Evolutionary conservation across 1,139 yeast species (phyloP).

Genomic region (Kodamaea alishanica): DNA sequence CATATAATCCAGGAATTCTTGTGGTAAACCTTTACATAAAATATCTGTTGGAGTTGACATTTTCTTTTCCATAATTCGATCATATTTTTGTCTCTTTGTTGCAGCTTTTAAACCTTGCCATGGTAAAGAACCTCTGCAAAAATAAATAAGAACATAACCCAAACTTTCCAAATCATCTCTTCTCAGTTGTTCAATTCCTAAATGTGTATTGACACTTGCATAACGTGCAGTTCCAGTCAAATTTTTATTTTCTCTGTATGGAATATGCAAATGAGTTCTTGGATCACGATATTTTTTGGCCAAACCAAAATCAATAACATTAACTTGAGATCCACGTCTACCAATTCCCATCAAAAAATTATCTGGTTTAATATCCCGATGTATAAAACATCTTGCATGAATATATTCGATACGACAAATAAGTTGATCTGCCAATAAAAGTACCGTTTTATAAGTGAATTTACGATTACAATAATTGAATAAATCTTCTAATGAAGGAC

Average conservation of each 20-base stretch:
- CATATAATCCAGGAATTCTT: conserved; percentile 84
- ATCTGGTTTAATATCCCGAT: conserved; percentile 91
- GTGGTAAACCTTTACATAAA: conserved; percentile 87
- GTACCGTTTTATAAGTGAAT: conserved; percentile 89
- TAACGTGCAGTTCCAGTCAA: conserved; percentile 97
- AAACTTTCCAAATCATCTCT: conserved; percentile 95
- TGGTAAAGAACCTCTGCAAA: conserved; percentile 92
- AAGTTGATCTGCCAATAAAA: conserved; percentile 89
- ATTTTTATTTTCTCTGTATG: conserved; percentile 93
- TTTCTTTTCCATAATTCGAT: conserved; percentile 93
- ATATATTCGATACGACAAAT: conserved; percentile 92
- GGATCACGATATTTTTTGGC: conserved; percentile 97
- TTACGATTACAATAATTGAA: conserved; percentile 94
- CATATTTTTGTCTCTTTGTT: conserved; percentile 94
- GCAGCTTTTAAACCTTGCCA: conserved; percentile 99
- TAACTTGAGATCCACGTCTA: conserved; percentile 89
- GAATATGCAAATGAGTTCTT: conserved; percentile 91
- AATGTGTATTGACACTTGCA: conserved; percentile 91
- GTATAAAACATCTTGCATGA: conserved; percentile 93
- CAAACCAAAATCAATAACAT: conserved; percentile 94
- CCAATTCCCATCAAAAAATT: conserved; percentile 97
- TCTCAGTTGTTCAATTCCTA: conserved; percentile 95
- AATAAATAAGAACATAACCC: conserved; percentile 92
- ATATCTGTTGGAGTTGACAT: conserved; percentile 89
- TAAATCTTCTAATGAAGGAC: conserved; percentile 92